Evolutionary conservation across 2,329 filamentous ascomycete genomes (phyloP).

Genomic region (Nothopassalora personata): DNA sequence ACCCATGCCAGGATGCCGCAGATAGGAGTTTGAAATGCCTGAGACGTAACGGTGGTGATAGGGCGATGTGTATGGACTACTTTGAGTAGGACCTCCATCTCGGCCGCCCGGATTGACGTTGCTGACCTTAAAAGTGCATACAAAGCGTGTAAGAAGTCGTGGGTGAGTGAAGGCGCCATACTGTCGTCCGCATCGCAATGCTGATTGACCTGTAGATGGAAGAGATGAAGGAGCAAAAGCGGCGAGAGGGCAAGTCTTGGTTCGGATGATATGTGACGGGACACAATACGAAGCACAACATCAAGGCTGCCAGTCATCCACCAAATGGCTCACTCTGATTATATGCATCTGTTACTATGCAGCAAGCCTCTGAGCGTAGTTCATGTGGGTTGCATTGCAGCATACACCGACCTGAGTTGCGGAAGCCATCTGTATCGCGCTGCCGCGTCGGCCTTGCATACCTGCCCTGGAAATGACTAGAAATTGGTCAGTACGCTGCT

Average conservation of each 20-base stretch:
- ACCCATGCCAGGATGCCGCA: slow-evolving; percentile 92
- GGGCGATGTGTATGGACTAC: slow-evolving; percentile 86
- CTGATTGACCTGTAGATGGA: slow-evolving; percentile 33
- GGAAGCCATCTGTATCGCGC: too few relatives aligned
- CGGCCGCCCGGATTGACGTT: not conserved
- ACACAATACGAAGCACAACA: not conserved
- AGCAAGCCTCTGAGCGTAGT: too few relatives aligned
- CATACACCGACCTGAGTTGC: too few relatives aligned
- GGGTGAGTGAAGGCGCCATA: slow-evolving; percentile 58
- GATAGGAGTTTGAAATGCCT: slow-evolving; percentile 79
- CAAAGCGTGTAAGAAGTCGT: slow-evolving; percentile 88
- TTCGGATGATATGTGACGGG: slow-evolving; percentile 17
- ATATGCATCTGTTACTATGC: too few relatives aligned
- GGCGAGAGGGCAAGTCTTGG: slow-evolving; percentile 33
- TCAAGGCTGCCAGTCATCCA: not conserved
- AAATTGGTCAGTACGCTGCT: too few relatives aligned
- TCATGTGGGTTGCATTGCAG: too few relatives aligned
- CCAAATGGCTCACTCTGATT: not conserved
- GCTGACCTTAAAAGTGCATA: slow-evolving; percentile 62
- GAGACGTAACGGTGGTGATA: slow-evolving; percentile 80
- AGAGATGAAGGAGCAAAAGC: slow-evolving; percentile 44
- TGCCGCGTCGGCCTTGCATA: too few relatives aligned
- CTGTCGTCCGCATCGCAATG: not conserved
- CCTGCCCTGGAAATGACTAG: too few relatives aligned
- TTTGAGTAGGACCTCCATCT: slow-evolving; percentile 66